Evolutionary conservation across 352 stramenopile genomes (phyloP), one percentile per base, ranked within the genome.

Genomic region (Thalassiosira exigua): DNA sequence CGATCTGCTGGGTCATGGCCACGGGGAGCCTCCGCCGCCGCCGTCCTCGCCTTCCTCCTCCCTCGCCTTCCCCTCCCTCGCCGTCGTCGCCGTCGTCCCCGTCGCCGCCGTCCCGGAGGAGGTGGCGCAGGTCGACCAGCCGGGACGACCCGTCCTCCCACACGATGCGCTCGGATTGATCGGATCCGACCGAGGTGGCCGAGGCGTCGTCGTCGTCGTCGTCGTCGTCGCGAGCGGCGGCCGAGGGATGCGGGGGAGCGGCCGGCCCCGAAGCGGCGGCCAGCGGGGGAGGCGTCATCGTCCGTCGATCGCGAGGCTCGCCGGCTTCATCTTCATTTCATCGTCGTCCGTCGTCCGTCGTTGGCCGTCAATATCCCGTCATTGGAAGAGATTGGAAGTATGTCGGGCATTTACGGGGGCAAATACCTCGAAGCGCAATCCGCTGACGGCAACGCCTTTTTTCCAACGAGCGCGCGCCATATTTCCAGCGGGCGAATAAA

Each of bases 1-100:
- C 68, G 29, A 76, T 68, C 56, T 76, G 68, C 56, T 76, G 68
- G 27, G 68, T 76, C 68, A 76, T 76, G 39, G 68, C 65, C 27
- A 64, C 17, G 11, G 65, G 65, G n/a, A 74, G 65, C 27, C 52
- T 39, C 30, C 26, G 24, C 14, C 24, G 12, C 24, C 22, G 7
- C 27, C 52, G 21, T 33, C 21, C 30, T 7, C 24, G 12, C 24
- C n/a, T 32, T 26, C 42, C 42, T 9, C 5, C 58, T 62, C 24
- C 59, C 11, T 56, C 59, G 36, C 44, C 33, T 19, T 30, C 39
- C 26, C 57, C 36, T 24, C 14, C 59, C 4, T 56, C 59, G 26
- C 26, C 33, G 27, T 61, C 59, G 22, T 69, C 36, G 42, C 50
- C 61, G 51, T 57, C 32, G 14, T 22, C 59, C 9, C 36, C 24